These are phyloP conservation scores for Camellia granthamiana DNA, from an alignment of 148 eudicot genomes.

Conservation along the genomic window DNA sequence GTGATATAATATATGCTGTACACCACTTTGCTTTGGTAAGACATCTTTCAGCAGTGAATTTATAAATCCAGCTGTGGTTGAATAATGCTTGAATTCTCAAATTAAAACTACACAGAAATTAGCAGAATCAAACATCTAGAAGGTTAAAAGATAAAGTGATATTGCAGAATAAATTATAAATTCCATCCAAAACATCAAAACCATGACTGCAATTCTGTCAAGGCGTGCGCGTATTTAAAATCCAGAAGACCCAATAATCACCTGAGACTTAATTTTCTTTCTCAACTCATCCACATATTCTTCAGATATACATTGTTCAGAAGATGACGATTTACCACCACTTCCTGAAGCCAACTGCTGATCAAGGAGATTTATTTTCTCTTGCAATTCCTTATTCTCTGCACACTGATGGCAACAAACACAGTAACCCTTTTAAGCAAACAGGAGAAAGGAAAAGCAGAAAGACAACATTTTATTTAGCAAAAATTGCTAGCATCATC, in stretches of 20 bases:
- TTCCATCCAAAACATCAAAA: no score
- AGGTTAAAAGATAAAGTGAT: no score
- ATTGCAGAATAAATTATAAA: no score
- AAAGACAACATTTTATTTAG: neutral
- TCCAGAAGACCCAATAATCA: conserved; percentile 23
- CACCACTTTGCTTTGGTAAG: neutral
- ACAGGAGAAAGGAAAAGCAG: neutral
- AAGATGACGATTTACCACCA: conserved; percentile 33
- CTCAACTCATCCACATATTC: conserved; percentile 64
- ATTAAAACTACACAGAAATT: no score
- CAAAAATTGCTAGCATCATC: neutral
- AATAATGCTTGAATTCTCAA: neutral
- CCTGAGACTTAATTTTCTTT: conserved; percentile 80
- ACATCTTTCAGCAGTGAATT: neutral
- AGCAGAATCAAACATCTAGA: no score
- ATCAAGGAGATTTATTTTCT: conserved; percentile 56
- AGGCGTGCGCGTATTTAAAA: neutral
- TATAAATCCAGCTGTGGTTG: neutral
- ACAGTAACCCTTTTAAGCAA: neutral
- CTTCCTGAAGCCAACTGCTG: conserved; percentile 56
- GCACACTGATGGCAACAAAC: conserved; percentile 47
- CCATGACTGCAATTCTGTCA: no score
- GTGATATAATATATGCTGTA: neutral
- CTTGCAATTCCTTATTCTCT: conserved; percentile 72
- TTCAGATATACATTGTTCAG: conserved; percentile 40